Evolutionary conservation across 768 basidiomycete species (phyloP).

Genomic region (Trametes gibbosa): DNA sequence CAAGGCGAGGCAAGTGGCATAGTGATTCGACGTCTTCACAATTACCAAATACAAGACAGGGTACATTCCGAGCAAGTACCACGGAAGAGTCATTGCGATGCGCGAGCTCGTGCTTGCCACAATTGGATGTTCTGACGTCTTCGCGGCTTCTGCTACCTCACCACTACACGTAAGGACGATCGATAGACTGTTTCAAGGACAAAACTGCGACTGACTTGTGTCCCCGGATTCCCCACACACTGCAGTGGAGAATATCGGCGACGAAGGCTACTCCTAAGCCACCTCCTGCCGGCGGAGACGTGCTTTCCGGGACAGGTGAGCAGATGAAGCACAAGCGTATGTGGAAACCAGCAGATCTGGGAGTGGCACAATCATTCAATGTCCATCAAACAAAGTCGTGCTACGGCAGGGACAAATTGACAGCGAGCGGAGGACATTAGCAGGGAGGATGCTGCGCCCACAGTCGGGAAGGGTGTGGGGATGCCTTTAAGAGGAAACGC

Average conservation of each 20-base stretch:
- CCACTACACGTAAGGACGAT: neutral
- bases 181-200: neutral
- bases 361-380: neutral
- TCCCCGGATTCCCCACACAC: neutral
- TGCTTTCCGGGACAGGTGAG: too few species aligned
- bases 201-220: neutral
- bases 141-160: neutral
- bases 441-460: neutral
- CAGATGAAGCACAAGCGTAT: too few species aligned
- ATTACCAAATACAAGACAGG: neutral
- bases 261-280: too few species aligned
- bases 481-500: neutral
- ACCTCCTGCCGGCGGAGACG: too few species aligned
- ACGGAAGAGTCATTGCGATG: neutral
- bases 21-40: neutral
- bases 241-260: too few species aligned
- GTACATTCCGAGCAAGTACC: neutral
- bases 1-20: neutral
- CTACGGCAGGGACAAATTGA: neutral
- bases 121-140: neutral
- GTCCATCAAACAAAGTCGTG: neutral
- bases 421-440: neutral
- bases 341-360: too few species aligned
- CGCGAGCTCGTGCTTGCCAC: neutral
- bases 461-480: neutral